Evolutionary conservation across 768 basidiomycete genomes (phyloP), one percentile per base, ranked within the genome.

Genomic region (Lentinula sp.): DNA sequence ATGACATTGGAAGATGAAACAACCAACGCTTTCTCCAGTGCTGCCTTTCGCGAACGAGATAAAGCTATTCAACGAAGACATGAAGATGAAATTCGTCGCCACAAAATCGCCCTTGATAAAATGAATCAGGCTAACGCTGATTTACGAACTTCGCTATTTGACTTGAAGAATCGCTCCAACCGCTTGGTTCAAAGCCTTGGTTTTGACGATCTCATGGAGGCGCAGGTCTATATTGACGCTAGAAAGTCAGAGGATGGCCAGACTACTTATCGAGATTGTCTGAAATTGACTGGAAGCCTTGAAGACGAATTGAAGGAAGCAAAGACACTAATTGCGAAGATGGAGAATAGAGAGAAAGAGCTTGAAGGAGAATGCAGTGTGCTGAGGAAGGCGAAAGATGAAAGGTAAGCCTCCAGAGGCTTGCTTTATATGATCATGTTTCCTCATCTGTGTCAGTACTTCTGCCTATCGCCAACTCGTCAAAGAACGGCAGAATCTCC

Each of bases 171-270:
- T 11, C 71, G 77, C 1, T 74, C 71, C 0, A 66, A 74, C 15
- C 69, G 72, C 16, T 70, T 83, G 2, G 81, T 79, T 0, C 64
- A 67, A 6, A 69, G 69, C 1, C 72, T 85, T 48, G 84, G 82
- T 0, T 84, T 80, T 62, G 63, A 67, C 2, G 71, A 76, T 52
- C 65, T 80, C 2, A 70, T 69, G 9, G 80, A 82, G 34, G 78
- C 80, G 0, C 76, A 81, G 58, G 68, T 73, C 6, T 67, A 70
- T 8, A 68, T 82, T 34, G 75, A 78, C 39, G 71, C 73, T 2
- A 66, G 74, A 2, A 76, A 75, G 42, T 8, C 51, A 13, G 51
- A 23, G 32, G 8, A 53, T 16, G 60, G 70, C 21, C 71, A 72
- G 4, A 54, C 71, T 0, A 62, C 74, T 4, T 80, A 76, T 59